phyloP scores from a whole-genome alignment of 192 early-diverging fungal genomes.

The Dissophora globulifera region DNA sequence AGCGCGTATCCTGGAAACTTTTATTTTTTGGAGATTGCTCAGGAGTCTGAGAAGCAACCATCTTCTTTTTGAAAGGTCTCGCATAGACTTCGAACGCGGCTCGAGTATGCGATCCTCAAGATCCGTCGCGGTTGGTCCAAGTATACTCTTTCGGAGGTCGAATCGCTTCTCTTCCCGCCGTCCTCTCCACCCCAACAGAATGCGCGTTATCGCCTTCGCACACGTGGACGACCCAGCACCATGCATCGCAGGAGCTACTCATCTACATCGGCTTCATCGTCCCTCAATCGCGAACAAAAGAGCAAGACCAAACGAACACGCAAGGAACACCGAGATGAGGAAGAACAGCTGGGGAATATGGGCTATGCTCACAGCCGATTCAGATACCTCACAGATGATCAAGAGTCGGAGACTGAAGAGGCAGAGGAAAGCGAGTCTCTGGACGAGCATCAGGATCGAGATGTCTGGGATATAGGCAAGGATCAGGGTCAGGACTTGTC shows the following conservation, averaged over 20 bases:
- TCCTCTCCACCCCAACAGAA: conserved; percentile 10
- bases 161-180: conserved; percentile 15
- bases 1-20: not conserved
- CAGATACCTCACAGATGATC: not conserved
- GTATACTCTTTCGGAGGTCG: conserved; percentile 39
- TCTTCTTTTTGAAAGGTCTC: conserved; percentile 16
- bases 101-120: conserved; percentile 42
- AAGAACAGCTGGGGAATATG: too few relatives aligned
- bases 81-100: conserved; percentile 28
- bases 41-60: not conserved
- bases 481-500: not conserved
- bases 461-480: too few relatives aligned
- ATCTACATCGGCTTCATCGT: not conserved
- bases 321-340: conserved; percentile 12
- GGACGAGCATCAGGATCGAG: too few relatives aligned
- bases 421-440: not conserved
- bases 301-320: conserved; percentile 14
- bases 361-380: too few relatives aligned
- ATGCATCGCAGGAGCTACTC: too few relatives aligned
- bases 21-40: not conserved
- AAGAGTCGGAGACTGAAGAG: not conserved
- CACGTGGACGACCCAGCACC: not conserved
- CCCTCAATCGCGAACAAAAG: not conserved
- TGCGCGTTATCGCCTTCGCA: too few relatives aligned
- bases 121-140: conserved; percentile 48